These are phyloP conservation scores for Takashimella tepidaria DNA, from an alignment of 1,284 basidiomycete species.

Conservation along the genomic window DNA sequence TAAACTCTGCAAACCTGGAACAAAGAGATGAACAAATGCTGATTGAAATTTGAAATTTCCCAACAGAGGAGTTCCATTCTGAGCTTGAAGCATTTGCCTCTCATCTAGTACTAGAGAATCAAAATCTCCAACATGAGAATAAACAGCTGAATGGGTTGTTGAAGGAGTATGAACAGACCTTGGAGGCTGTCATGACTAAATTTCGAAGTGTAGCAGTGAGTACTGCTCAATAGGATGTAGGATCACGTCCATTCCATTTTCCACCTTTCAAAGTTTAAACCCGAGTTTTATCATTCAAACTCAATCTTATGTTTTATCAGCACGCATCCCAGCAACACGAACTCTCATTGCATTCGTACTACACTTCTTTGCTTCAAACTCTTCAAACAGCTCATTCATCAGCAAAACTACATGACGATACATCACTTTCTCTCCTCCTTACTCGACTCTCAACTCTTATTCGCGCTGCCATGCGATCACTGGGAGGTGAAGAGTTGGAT, in stretches of 20 bases:
- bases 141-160: constrained; percentile 81
- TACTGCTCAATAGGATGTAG: too few species aligned
- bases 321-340: constrained; percentile 89
- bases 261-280: too few species aligned
- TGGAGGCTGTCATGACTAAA: constrained; percentile 95
- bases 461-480: constrained; percentile 63
- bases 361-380: constrained; percentile 74
- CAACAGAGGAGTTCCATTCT: constrained; percentile 80
- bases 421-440: constrained; percentile 62
- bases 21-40: too few species aligned
- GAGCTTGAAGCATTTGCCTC: constrained; percentile 87
- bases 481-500: constrained; percentile 60
- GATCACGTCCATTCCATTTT: not conserved
- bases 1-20: too few species aligned
- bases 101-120: constrained; percentile 88
- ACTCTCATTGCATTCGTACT: constrained; percentile 80
- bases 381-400: constrained; percentile 63
- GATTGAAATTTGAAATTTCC: not conserved
- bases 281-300: not conserved
- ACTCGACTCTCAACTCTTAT: constrained; percentile 66
- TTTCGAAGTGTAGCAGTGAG: constrained; percentile 87
- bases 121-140: constrained; percentile 85
- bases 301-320: too few species aligned
- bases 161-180: constrained; percentile 89
- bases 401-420: constrained; percentile 58